Percentiles rank a stretch among this genome's conserved stretches.
Conservation (phyloP, 768 basidiomycete genomes). For the Boletus sp. region DNA sequence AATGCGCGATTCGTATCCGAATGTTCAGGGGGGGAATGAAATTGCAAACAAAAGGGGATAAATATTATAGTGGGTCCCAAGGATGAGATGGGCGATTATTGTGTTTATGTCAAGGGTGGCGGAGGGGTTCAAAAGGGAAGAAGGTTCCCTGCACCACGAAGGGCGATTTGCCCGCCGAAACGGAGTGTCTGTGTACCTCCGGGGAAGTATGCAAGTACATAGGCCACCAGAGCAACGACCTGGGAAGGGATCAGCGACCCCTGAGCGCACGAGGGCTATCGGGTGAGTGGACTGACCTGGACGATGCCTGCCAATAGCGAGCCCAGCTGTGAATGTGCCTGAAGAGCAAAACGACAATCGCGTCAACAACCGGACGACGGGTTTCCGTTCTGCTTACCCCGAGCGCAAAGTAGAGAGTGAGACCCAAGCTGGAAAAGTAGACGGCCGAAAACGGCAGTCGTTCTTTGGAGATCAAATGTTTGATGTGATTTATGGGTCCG, state of each 20-base stretch:
- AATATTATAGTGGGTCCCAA: neutral
- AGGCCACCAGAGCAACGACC: slow-evolving; percentile 81
- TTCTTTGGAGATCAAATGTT: slow-evolving; percentile 80
- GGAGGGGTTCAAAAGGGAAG: slow-evolving; percentile 65
- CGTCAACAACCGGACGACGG: neutral
- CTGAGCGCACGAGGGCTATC: neutral
- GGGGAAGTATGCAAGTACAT: slow-evolving; percentile 94
- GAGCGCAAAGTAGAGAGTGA: slow-evolving; percentile 90
- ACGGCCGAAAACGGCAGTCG: slow-evolving; percentile 79
- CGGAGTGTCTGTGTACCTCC: slow-evolving; percentile 80
- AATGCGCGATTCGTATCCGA: neutral
- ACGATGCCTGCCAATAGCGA: slow-evolving; percentile 80
- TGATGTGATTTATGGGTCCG: slow-evolving; percentile 89
- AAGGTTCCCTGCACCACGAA: slow-evolving; percentile 80
- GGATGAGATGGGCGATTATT: neutral
- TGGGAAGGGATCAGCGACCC: slow-evolving; percentile 26
- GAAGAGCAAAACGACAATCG: neutral
- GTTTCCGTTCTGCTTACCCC: slow-evolving; percentile 46
- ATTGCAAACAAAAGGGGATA: slow-evolving; percentile 6
- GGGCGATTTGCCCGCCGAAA: slow-evolving; percentile 73
- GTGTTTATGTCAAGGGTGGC: neutral
- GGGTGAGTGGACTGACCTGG: slow-evolving; percentile 46
- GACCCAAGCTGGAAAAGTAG: slow-evolving; percentile 78
- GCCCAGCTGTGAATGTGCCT: slow-evolving; percentile 84
- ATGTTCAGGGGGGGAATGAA: neutral